A percentile compares a stretch with the other conserved stretches of the same genome.
These are phyloP conservation scores for Lyophyllum shimeji DNA, from an alignment of 768 basidiomycete genomes.

Conservation along the genomic window DNA sequence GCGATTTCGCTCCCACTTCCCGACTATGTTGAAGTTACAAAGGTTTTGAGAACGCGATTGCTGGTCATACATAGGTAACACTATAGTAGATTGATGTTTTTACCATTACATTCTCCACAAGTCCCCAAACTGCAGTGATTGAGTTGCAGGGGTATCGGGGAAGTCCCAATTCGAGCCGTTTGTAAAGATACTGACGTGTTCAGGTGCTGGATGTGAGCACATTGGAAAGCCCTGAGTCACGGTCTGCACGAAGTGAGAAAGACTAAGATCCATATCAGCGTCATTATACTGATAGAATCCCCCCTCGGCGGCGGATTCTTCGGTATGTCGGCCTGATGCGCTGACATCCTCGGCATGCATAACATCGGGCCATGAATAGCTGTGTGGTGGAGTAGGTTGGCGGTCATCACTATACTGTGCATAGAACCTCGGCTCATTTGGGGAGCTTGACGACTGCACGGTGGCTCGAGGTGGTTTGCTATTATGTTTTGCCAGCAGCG, in stretches of 20 bases:
- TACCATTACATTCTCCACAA: slow-evolving; percentile 13
- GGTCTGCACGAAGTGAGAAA: slow-evolving; percentile 43
- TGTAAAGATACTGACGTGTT: not conserved
- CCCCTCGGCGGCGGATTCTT: not conserved
- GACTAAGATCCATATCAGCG: slow-evolving; percentile 47
- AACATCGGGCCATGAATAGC: slow-evolving; percentile 47
- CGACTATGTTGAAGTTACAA: too few species aligned
- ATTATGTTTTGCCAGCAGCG: slow-evolving; percentile 41
- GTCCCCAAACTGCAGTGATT: slow-evolving; percentile 10
- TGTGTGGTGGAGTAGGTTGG: slow-evolving; percentile 26
- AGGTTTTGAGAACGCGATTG: not conserved
- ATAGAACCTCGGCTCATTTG: slow-evolving; percentile 15
- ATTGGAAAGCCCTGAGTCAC: slow-evolving; percentile 23
- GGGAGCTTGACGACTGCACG: not conserved
- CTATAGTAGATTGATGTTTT: not conserved
- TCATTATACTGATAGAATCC: slow-evolving; percentile 17
- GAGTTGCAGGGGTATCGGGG: not conserved
- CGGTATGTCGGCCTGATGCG: not conserved
- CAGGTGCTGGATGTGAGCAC: slow-evolving; percentile 5
- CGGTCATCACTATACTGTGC: slow-evolving; percentile 23
- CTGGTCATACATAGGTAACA: not conserved
- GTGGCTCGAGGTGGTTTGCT: slow-evolving; percentile 6
- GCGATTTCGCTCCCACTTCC: too few species aligned
- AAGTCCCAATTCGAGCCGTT: slow-evolving; percentile 10
- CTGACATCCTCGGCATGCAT: slow-evolving; percentile 11